Evolutionary conservation across 495 filamentous ascomycete genomes (phyloP).

Genomic region (Neurospora africana): DNA sequence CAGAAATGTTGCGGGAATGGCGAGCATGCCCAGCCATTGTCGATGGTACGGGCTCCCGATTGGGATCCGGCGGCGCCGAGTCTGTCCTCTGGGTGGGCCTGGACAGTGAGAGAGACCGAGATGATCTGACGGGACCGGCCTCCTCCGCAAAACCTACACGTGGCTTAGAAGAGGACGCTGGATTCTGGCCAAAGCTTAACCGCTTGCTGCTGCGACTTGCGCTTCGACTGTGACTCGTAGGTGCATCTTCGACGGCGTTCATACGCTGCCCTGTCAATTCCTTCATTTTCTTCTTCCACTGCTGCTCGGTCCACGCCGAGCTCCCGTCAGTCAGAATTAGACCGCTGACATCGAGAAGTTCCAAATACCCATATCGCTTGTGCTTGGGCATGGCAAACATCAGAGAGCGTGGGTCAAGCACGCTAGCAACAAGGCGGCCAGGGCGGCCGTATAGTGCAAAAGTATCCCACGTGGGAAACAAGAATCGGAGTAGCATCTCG

Average conservation of each 20-base stretch:
- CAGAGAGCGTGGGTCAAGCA: conserved; percentile 72
- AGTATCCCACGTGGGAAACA: conserved; percentile 90
- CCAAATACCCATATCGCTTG: conserved; percentile 80
- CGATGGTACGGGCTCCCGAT: conserved; percentile 33
- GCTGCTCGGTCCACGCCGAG: conserved; percentile 69
- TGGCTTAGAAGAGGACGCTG: conserved; percentile 23
- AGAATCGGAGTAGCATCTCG: conserved; percentile 90
- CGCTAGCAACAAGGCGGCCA: conserved; percentile 74
- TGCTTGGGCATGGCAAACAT: conserved; percentile 98
- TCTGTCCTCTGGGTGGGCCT: conserved; percentile 32
- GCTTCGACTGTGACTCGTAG: conserved; percentile 45
- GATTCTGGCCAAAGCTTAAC: conserved; percentile 46
- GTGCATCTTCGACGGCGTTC: conserved; percentile 38
- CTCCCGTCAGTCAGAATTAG: conserved; percentile 71
- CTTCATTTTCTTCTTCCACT: conserved; percentile 85
- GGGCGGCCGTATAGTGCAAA: conserved; percentile 90
- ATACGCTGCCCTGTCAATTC: conserved; percentile 79
- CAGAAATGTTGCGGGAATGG: conserved; percentile 31
- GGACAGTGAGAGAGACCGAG: conserved; percentile 41
- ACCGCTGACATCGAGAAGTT: conserved; percentile 70
- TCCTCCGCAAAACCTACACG: conserved; percentile 58
- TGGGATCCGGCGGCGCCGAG: conserved; percentile 32
- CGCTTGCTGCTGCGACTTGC: conserved; percentile 52
- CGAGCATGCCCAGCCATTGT: conserved; percentile 29
- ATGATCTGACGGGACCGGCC: conserved; percentile 41